Conservation (phyloP, 306 rosid genomes). For the Begonia masoniana region DNA sequence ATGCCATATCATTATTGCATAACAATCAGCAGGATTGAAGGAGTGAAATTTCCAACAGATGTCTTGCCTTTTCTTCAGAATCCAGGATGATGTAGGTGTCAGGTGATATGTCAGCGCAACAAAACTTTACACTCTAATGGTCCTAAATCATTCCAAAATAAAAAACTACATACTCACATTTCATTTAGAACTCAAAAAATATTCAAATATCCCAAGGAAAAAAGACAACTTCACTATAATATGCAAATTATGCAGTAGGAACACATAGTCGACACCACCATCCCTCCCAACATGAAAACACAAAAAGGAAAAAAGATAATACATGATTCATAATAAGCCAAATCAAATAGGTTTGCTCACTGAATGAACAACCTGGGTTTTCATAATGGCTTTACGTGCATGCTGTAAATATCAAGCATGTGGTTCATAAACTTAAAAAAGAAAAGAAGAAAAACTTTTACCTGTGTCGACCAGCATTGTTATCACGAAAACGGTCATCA, state of each 20-base stretch:
- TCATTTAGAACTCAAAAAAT: too few species aligned
- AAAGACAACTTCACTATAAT: too few species aligned
- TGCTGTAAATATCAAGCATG: conserved; percentile 5
- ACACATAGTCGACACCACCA: not conserved
- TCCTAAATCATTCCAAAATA: too few species aligned
- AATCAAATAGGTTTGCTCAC: not conserved
- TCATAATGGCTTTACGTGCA: not conserved
- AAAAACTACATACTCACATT: too few species aligned
- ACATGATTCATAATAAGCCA: not conserved
- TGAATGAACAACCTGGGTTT: not conserved
- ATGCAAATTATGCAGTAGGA: too few species aligned
- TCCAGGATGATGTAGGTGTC: too few species aligned
- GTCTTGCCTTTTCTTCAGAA: too few species aligned
- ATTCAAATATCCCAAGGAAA: too few species aligned
- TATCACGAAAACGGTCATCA: conserved; percentile 85
- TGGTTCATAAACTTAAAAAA: too few species aligned
- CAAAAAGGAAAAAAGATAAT: not conserved
- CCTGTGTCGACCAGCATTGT: conserved; percentile 68
- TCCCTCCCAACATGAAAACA: not conserved
- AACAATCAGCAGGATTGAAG: not conserved
- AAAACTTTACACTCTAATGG: too few species aligned
- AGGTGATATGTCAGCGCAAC: too few species aligned
- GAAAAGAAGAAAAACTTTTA: conserved; percentile 12
- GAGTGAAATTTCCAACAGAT: too few species aligned
- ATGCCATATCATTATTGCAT: not conserved